Conservation (phyloP, 169 alveolate genomes). For the Plasmodium ovale region DNA sequence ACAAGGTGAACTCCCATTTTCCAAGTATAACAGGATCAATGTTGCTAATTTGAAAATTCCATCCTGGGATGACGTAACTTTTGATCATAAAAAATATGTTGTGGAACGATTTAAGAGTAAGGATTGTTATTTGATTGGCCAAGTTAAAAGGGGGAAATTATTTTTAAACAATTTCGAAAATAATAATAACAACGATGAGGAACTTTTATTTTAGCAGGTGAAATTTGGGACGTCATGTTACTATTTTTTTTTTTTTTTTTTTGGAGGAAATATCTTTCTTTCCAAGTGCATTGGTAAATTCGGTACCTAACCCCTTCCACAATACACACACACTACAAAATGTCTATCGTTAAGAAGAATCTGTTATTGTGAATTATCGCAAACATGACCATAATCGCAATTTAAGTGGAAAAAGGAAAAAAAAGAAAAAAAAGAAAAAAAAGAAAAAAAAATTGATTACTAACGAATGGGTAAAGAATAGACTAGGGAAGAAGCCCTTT, state of each 20-base stretch:
- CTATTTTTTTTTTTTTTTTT: neutral
- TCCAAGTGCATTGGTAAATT: no score
- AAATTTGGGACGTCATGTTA: neutral
- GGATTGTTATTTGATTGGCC: constrained; percentile 46
- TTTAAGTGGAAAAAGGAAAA: no score
- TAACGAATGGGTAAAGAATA: no score
- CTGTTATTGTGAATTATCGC: no score
- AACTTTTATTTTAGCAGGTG: constrained; percentile 27
- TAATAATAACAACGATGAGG: constrained; percentile 52
- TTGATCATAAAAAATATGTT: constrained; percentile 59
- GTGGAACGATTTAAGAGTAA: constrained; percentile 55
- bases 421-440: no score
- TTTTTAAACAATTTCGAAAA: constrained; percentile 57
- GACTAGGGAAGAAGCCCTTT: no score
- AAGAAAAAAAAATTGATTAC: no score
- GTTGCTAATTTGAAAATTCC: constrained; percentile 21
- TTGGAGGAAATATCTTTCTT: no score
- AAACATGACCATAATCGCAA: no score
- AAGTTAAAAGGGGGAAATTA: constrained; percentile 68
- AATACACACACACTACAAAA: no score
- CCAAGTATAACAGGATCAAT: neutral
- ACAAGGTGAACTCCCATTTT: neutral
- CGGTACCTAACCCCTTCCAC: no score
- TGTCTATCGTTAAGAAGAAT: no score
- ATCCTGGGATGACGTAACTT: constrained; percentile 61